Base-by-base conservation (phyloP, 352 stramenopile genomes). In the Hyphochytrium catenoides region DNA sequence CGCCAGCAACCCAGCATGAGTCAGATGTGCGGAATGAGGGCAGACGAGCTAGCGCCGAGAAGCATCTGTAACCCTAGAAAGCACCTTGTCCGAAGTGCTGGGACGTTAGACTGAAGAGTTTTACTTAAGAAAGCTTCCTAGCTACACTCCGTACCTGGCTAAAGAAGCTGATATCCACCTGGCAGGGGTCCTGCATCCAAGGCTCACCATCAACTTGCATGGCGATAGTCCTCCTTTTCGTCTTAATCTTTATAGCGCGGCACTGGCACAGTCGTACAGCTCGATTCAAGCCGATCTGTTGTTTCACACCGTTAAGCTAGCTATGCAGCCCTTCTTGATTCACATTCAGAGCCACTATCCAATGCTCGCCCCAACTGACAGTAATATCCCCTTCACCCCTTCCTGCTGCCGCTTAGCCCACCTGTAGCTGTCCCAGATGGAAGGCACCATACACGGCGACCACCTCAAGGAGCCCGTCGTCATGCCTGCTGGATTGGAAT, bases 171-270 rank as follows among this genome's bases (percentile, higher is more conserved):
- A 94, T 74, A 16, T 64, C 50, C 25, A 94, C 48, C 7, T 67
- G 65, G 24, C 68, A 78, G 12, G 54, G 54, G 22, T 53, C 59
- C 50, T 95, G 82, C 40, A 72, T 56, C 82, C 82, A 94, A 12
- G 84, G 84, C 54, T 95, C 84, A 6, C 84, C 84, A 44, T 95
- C 84, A 26, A 95, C 79, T 50, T 95, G 84, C 26, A 94, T 43
- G 1, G 67, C 64, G 4, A 78, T 36, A n/a, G n/a, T n/a, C 3
- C 51, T 70, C 34, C 77, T 62, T 12, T 65, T 62, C 30, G 78
- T 27, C 0, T 43, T 48, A 25, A 82, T 45, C 27, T 52, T 55
- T 14, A 78, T 47, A 2, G 58, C 51, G 38, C 70, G 74, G 8
- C 59, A 59, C 29, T 82, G 67, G 23, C 67, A 75, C 6, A 82